phyloP scores from a whole-genome alignment of 257 asterid species.

The Leptodermis oblonga region DNA sequence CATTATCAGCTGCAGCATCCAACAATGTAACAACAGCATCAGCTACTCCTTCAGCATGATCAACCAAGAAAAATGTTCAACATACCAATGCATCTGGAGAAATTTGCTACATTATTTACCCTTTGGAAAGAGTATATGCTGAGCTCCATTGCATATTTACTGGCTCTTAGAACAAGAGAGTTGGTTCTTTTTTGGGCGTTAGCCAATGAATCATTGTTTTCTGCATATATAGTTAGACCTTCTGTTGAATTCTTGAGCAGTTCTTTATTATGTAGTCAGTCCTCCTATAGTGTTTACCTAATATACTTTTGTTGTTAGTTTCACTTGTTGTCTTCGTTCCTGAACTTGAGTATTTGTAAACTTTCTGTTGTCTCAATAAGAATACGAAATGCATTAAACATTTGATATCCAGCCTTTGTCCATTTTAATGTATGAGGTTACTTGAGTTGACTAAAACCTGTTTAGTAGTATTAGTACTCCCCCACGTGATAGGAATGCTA shows the following conservation, averaged over 20 bases:
- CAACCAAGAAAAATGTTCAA: not conserved
- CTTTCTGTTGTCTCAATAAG: not conserved
- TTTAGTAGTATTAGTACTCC: too few relatives aligned
- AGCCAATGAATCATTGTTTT: not conserved
- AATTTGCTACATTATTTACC: not conserved
- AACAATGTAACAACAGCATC: constrained; percentile 33
- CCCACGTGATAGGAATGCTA: too few relatives aligned
- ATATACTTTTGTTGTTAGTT: not conserved
- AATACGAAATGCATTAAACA: not conserved
- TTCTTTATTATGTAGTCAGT: not conserved
- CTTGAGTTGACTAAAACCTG: too few relatives aligned
- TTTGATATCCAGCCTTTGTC: not conserved
- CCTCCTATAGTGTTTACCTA: not conserved
- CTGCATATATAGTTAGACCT: constrained; percentile 6
- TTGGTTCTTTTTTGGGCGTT: not conserved
- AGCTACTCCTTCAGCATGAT: constrained; percentile 44
- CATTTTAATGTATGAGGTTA: too few relatives aligned
- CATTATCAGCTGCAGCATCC: constrained; percentile 37
- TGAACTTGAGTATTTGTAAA: not conserved
- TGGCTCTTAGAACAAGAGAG: not conserved
- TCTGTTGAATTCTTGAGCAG: not conserved
- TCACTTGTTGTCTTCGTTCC: not conserved
- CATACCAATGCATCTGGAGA: too few relatives aligned
- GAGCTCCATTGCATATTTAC: not conserved
- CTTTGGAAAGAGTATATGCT: too few relatives aligned